Percentiles rank a stretch among this genome's conserved stretches.
phyloP scores from a whole-genome alignment of 176 grass and related monocot genomes.

The Urochloa ruziziensis region DNA sequence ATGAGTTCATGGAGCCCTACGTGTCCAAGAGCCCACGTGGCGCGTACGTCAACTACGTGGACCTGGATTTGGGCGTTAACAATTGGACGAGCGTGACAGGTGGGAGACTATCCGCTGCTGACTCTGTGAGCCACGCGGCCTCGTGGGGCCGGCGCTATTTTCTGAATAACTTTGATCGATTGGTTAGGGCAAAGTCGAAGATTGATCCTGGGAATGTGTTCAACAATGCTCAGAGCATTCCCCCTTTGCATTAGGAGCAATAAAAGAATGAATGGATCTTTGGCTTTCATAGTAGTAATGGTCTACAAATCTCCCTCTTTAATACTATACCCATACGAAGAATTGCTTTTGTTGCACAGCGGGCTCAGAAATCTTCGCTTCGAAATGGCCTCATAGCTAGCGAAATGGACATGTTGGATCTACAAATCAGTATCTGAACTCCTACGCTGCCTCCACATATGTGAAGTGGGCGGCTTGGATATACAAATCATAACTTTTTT shows the following conservation, averaged over 20 bases:
- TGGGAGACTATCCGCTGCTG: neutral
- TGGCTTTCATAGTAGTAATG: no score
- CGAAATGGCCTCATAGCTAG: no score
- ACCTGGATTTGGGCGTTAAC: constrained; percentile 53
- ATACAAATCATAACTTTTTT: no score
- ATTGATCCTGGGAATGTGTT: constrained; percentile 56
- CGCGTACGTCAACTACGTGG: constrained; percentile 68
- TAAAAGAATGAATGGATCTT: no score
- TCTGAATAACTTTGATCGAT: constrained; percentile 33
- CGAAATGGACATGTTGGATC: neutral
- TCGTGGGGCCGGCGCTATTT: constrained; percentile 47
- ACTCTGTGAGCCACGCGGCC: neutral
- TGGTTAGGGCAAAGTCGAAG: constrained; percentile 51
- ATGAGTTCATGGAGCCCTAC: constrained; percentile 36
- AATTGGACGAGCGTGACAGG: constrained; percentile 5
- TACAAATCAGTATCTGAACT: neutral
- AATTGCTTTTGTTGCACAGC: no score
- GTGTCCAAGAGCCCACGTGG: constrained; percentile 37
- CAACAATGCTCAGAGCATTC: constrained; percentile 67
- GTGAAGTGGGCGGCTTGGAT: no score
- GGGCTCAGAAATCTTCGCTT: no score
- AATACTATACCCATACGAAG: no score
- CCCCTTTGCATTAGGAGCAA: neutral
- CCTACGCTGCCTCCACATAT: no score
- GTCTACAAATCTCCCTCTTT: no score